Base-by-base conservation (phyloP, 306 rosid species). In the Medicago arabica region DNA sequence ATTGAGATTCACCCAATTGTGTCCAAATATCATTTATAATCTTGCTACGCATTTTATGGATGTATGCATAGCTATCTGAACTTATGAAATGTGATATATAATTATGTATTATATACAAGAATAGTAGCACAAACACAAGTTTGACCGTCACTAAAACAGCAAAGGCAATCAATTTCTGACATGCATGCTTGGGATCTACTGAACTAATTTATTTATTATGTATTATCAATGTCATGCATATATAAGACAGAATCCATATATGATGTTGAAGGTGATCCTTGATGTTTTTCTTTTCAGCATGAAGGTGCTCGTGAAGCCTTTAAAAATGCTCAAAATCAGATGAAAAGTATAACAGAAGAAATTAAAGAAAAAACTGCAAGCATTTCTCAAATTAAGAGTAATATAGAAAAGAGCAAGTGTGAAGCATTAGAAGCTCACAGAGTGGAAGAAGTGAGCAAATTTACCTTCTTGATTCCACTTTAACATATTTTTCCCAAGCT, bases 231-330 rank as follows among this genome's bases (percentile, higher is more conserved):
- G 31, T 28, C n/a, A 50, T 46, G 58, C 58, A 38, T 9, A 16
- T 12, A 31, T 41, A 39, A 44, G 50, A 43, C 41, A 3, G 58
- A 17, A 31, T 40, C 66, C 64, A 12, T 49, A 66, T 31, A 14
- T 71, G 67, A 28, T 72, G 4, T 67, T 65, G 46, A 83, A 53
- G 57, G 14, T 59, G 55, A 43, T 55, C 34, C 59, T 81, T 23
- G 18, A 75, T 44, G 58, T 58, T 13, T 16, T 83, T 55, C 0
- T 21, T 69, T 57, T 74, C 89, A 95, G 98, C 97, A 95, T 83
- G 90, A 95, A 86, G 90, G 90, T 83, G 92, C 85, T 78, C 62
- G 72, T 83, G 87, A 84, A 83, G 86, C 95, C 77, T 88, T 90
- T 60, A 80, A 78, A 80, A 93, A 89, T 77, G 93, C 98, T 80